Evolutionary conservation across 2,329 filamentous ascomycete genomes (phyloP), one percentile per base, ranked within the genome.

Genomic region (Ceratocystis destructans): DNA sequence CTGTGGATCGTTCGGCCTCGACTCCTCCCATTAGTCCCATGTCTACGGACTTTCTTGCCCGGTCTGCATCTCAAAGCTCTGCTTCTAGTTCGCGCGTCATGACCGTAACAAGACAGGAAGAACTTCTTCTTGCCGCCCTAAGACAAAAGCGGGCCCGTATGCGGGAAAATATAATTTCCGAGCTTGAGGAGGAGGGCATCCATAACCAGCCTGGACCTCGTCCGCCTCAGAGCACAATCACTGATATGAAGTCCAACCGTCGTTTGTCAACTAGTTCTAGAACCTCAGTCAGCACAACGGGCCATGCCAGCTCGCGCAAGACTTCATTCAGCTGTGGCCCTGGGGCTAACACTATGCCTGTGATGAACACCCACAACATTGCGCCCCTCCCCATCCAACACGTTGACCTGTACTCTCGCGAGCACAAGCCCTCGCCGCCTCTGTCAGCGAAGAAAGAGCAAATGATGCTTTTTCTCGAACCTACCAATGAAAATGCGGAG

Each of bases 101-200:
- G 79, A 80, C 81, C 0, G 81, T 85, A 20, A 84, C 82, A 0
- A 77, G 76, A 3, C 81, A 84, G 68, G 82, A 85, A 68, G 80
- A 84, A 72, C 79, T 83, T 77, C 75, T 85, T 0, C 75, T 85
- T 3, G 79, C 82, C 1, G 82, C 82, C 2, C 75, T 85, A 53
- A 77, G 82, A 7, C 77, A 80, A 70, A 83, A 83, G 74, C 77
- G 81, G n/a, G 78, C 81, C 2, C 75, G 76, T n/a, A 82, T 83
- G 78, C 79, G 80, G 1, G 78, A 82, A 68, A 77, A 76, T 2
- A 74, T 78, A 20, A 73, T 78, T 12, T 74, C 76, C 25, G 77
- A 80, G 68, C 74, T 76, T 15, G 77, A 78, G 37, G 77, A 76
- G 44, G 62, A 63, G 33, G 53, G 53, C 22, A 33, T 68, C 41